phyloP scores from a whole-genome alignment of 1,284 basidiomycete genomes.

The Ustilago tritici region DNA sequence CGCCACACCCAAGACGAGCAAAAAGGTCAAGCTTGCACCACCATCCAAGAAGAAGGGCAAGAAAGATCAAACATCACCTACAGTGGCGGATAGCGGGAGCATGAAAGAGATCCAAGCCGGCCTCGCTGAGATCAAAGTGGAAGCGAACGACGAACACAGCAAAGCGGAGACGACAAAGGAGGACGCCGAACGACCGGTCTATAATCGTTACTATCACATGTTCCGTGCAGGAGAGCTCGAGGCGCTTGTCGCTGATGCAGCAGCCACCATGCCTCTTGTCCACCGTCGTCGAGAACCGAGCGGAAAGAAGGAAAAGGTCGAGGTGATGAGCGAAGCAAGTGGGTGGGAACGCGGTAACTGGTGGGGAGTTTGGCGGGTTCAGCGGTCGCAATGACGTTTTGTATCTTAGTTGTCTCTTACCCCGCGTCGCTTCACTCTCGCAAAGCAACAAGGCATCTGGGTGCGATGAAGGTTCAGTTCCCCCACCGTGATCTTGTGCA shows the following conservation, averaged over 20 bases:
- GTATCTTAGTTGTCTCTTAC: no score
- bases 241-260: slow-evolving; percentile 57
- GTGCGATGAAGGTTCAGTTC: not conserved
- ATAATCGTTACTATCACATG: slow-evolving; percentile 68
- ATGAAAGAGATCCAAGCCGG: slow-evolving; percentile 21
- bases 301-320: not conserved
- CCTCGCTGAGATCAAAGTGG: slow-evolving; percentile 10
- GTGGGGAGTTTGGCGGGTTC: slow-evolving; percentile 69
- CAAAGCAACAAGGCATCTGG: not conserved
- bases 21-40: not conserved
- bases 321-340: slow-evolving; percentile 49
- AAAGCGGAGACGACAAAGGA: not conserved
- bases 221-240: slow-evolving; percentile 66
- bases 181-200: slow-evolving; percentile 41
- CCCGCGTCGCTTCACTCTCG: not conserved
- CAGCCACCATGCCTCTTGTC: slow-evolving; percentile 20
- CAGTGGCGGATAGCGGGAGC: not conserved
- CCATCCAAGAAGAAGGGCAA: slow-evolving; percentile 11
- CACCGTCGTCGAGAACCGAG: slow-evolving; percentile 2
- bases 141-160: not conserved
- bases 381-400: slow-evolving; percentile 17
- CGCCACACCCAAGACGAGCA: slow-evolving; percentile 16
- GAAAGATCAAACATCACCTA: not conserved
- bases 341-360: slow-evolving; percentile 69
- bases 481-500: not conserved